A percentile compares a stretch with the other conserved stretches of the same genome.
Conservation (phyloP, 352 stramenopile species). For the Phytophthora aleatoria region DNA sequence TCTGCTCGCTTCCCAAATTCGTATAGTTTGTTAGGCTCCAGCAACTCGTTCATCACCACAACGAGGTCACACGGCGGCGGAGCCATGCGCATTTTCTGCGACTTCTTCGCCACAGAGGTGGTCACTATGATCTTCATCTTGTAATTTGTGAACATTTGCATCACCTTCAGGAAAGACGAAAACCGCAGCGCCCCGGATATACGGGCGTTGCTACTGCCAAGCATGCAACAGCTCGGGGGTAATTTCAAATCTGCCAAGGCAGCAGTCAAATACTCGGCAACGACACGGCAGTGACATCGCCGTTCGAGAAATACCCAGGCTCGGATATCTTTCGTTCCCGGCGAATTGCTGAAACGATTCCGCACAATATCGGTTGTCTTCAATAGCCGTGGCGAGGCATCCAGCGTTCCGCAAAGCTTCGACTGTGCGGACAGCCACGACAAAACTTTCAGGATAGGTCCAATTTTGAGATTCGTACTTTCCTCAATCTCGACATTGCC, state of each 20-base stretch:
- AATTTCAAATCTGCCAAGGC: conserved; percentile 44
- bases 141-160: conserved; percentile 58
- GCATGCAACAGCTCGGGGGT: conserved; percentile 75
- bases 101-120: conserved; percentile 69
- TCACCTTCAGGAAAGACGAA: conserved; percentile 73
- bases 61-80: conserved; percentile 69
- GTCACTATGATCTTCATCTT: conserved; percentile 78
- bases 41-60: conserved; percentile 77
- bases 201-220: conserved; percentile 69
- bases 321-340: conserved; percentile 24
- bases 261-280: conserved; percentile 78
- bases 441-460: conserved; percentile 63
- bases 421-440: conserved; percentile 45
- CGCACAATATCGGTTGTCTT: conserved; percentile 60
- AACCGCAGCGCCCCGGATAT: conserved; percentile 62
- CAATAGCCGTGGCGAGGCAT: conserved; percentile 59
- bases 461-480: conserved; percentile 39
- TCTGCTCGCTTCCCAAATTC: conserved; percentile 63
- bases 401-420: conserved; percentile 34
- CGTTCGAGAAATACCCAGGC: conserved; percentile 80
- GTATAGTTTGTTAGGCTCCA: conserved; percentile 76
- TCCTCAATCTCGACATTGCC: conserved; percentile 47
- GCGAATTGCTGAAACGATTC: conserved; percentile 48
- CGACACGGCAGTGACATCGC: conserved; percentile 67
- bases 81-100: conserved; percentile 46